Base-by-base conservation (phyloP, 1,139 yeast genomes). In the Pichia sp. region DNA sequence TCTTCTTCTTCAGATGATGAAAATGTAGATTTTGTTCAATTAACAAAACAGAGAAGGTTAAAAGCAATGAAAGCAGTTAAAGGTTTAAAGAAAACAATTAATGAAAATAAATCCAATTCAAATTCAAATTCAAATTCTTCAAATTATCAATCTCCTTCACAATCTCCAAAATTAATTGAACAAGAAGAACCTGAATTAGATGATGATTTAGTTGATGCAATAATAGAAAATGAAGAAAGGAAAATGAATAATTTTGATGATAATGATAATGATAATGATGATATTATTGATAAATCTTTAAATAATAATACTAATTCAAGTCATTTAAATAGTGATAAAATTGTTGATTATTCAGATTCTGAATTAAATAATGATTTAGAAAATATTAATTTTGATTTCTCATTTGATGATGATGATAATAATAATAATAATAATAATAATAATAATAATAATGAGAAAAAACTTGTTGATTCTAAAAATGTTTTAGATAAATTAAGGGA, bases 11-110 rank as follows among this genome's bases (percentile, higher is more conserved):
- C 77, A 1, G 83, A 80, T 51, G 89, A 82, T 54, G 79, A 79
- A 31, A 82, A 79, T 54, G 78, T 82, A 4, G 92, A 83, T 62
- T 82, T 80, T 58, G 84, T 82, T 16, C 77, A 75, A 60, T 64
- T 82, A 49, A 84, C 84, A 37, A 85, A 82, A 8, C 82, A 81
- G 57, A 70, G 79, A 52, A 78, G 82, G 62, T 77, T 76, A 30
- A 71, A 68, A 43, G 70, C 80, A 1, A 64, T 74, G 67, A 70
- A 74, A 51, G 74, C 76, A 0, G 74, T 70, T 22, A 67, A 74
- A 48, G 76, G 76, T 6, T 59, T 70, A 55, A 76, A 71, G 52
- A 59, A 60, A 4, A 56, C 61, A n/a, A 50, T 52, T 37, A 58
- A 48, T 44, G 53, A 50, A 20, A 46, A 30, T 20, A 39, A 46